phyloP scores from a whole-genome alignment of 1,284 basidiomycete genomes.

The Peniophora sp. region DNA sequence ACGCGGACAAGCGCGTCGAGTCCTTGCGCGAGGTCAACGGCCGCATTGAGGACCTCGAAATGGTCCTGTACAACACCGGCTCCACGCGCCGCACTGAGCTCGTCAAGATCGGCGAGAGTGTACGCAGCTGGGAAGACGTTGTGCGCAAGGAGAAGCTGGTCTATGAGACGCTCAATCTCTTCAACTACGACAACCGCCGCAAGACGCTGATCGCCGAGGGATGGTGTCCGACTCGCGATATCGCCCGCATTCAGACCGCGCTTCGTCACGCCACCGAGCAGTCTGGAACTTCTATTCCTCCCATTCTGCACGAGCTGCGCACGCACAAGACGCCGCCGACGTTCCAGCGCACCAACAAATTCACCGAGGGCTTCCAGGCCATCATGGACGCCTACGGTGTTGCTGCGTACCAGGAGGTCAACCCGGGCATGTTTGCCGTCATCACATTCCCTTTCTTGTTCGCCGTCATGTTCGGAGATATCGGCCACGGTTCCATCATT shows the following conservation, averaged over 20 bases:
- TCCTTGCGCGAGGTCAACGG: conserved; percentile 84
- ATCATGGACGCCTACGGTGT: conserved; percentile 98
- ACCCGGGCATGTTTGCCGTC: conserved; percentile 92
- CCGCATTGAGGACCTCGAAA: conserved; percentile 90
- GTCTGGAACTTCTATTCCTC: conserved; percentile 87
- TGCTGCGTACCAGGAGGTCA: conserved; percentile 94
- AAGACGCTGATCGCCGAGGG: conserved; percentile 97
- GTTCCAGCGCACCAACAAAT: conserved; percentile 92
- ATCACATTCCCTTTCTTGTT: conserved; percentile 98
- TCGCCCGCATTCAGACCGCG: conserved; percentile 81
- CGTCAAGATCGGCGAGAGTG: conserved; percentile 76
- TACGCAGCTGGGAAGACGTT: conserved; percentile 91
- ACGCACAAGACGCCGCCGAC: conserved; percentile 94
- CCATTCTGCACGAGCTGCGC: conserved; percentile 86
- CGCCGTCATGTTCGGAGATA: conserved; percentile 92
- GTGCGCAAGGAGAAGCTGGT: conserved; percentile 95
- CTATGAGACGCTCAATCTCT: conserved; percentile 89
- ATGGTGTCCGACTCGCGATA: conserved; percentile 93
- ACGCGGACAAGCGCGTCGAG: conserved; percentile 86
- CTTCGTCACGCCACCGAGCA: conserved; percentile 93
- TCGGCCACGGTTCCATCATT: conserved; percentile 89
- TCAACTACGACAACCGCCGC: conserved; percentile 89
- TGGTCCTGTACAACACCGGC: conserved; percentile 88
- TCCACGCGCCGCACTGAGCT: conserved; percentile 82
- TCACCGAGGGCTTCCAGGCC: conserved; percentile 95